A percentile compares a stretch with the other conserved stretches of the same genome.
Evolutionary conservation across 768 basidiomycete genomes (phyloP).

Genomic region (Crucibulum laeve): DNA sequence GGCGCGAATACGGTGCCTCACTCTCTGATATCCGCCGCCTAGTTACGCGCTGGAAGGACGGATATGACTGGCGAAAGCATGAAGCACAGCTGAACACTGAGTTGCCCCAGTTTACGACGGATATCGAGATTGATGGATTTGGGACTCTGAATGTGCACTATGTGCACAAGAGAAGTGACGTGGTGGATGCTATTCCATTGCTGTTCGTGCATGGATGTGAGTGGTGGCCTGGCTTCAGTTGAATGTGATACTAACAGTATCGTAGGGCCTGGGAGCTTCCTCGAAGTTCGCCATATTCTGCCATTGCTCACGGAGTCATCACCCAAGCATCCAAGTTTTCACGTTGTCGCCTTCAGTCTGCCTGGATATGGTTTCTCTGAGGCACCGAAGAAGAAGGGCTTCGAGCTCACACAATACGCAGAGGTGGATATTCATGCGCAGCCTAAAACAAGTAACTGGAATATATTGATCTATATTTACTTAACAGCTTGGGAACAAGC

Average conservation of each 20-base stretch:
- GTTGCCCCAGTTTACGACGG: slow-evolving; percentile 51
- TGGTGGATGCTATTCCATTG: slow-evolving; percentile 47
- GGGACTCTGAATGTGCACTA: slow-evolving; percentile 48
- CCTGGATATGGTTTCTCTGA: slow-evolving; percentile 64
- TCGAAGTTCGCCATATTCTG: slow-evolving; percentile 54
- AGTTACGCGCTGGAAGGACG: slow-evolving; percentile 43
- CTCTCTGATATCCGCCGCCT: slow-evolving; percentile 46
- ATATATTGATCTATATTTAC: not conserved
- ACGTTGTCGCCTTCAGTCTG: slow-evolving; percentile 55
- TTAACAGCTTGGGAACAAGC: slow-evolving; percentile 36
- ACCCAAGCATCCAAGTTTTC: slow-evolving; percentile 49
- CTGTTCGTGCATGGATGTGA: slow-evolving; percentile 59
- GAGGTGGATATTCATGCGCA: slow-evolving; percentile 25
- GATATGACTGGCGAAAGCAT: slow-evolving; percentile 53
- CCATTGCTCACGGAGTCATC: slow-evolving; percentile 41
- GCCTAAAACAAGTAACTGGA: slow-evolving; percentile 18
- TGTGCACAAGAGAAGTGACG: slow-evolving; percentile 46
- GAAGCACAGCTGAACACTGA: slow-evolving; percentile 47
- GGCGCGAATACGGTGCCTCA: slow-evolving; percentile 51
- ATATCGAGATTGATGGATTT: slow-evolving; percentile 43
- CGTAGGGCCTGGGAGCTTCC: slow-evolving; percentile 59
- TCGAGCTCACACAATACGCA: slow-evolving; percentile 41
- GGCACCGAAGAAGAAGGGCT: slow-evolving; percentile 49
- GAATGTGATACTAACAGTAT: not conserved
- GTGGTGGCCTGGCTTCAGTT: slow-evolving; percentile 1